Evolutionary conservation across 78 protist genomes (phyloP).

Genomic region (Dictyostelium brefeldianum): DNA sequence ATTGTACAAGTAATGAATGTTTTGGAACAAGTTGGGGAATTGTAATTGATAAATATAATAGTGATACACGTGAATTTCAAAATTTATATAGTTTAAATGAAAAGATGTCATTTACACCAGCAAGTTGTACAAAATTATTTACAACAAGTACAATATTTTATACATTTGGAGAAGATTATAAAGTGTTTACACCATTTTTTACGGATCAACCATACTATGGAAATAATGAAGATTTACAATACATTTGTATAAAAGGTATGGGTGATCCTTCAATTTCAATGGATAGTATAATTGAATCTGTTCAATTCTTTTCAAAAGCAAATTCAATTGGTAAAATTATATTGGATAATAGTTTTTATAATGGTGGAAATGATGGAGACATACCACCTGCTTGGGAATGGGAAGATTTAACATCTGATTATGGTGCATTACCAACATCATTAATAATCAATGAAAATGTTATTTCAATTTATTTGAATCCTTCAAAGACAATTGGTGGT

Average conservation of each 20-base stretch:
- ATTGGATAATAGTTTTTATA: conserved; percentile 34
- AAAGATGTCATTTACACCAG: conserved; percentile 28
- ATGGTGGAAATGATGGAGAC: neutral
- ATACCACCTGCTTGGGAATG: conserved; percentile 54
- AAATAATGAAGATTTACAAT: neutral
- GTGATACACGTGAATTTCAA: neutral
- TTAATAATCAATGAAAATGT: conserved; percentile 64
- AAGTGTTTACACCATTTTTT: conserved; percentile 44
- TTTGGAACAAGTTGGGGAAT: conserved; percentile 33
- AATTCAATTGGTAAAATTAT: neutral
- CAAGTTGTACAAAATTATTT: conserved; percentile 41
- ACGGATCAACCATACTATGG: conserved; percentile 22
- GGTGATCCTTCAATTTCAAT: conserved; percentile 69
- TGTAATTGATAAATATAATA: conserved; percentile 18
- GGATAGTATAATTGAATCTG: neutral
- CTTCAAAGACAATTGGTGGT: neutral
- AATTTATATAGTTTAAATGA: conserved; percentile 24
- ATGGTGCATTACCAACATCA: conserved; percentile 68
- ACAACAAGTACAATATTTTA: conserved; percentile 21
- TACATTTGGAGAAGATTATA: conserved; percentile 67
- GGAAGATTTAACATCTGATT: conserved; percentile 53
- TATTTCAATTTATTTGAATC: neutral
- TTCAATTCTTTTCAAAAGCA: conserved; percentile 16
- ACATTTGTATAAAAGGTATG: conserved; percentile 43
- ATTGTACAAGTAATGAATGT: conserved; percentile 30